Evolutionary conservation across 140 eudicot species (phyloP), one percentile per base, ranked within the genome.

Genomic region (Bidens hawaiensis): DNA sequence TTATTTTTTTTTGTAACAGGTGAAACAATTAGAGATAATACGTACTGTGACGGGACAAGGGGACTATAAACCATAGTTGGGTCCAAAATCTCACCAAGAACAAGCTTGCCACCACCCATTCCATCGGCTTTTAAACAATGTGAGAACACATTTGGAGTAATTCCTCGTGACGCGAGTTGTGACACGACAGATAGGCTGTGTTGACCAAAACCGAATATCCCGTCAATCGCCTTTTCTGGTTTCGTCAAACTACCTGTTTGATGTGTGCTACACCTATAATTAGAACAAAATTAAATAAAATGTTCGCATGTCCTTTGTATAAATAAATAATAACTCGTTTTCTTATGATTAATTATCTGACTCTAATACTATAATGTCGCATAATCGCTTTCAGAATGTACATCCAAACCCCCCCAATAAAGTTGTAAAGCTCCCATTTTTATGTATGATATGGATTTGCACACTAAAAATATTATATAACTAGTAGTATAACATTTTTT

Each of bases 1-100:
- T n/a, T n/a, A n/a, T n/a, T n/a, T n/a, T n/a, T n/a, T n/a, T n/a
- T n/a, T n/a, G n/a, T n/a, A n/a, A n/a, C n/a, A n/a, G n/a, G n/a
- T n/a, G n/a, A n/a, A n/a, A n/a, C n/a, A n/a, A n/a, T n/a, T n/a
- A n/a, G 15, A 68, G 65, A 15, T 49, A 51, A 25, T 68, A 86
- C 95, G 79, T 90, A 90, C 97, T 81, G 90, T 40, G 95, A 81
- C 41, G 95, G 97, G 54, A 90, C 94, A 70, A 90, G 94, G 53
- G 97, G 97, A 68, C 79, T 86, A 82, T 90, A 90, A 67, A 90
- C 97, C 77, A 90, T 79, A 70, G 76, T 83, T 38, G 94, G 87
- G 68, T 78, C 90, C 94, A 81, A 59, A 74, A 90, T 83, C 90
- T 86, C 94, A 67, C 97, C 97, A 75, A 90, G 90, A 71, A 90